These are phyloP conservation scores for Pythium phragmitis DNA, from an alignment of 352 stramenopile species.

Conservation along the genomic window DNA sequence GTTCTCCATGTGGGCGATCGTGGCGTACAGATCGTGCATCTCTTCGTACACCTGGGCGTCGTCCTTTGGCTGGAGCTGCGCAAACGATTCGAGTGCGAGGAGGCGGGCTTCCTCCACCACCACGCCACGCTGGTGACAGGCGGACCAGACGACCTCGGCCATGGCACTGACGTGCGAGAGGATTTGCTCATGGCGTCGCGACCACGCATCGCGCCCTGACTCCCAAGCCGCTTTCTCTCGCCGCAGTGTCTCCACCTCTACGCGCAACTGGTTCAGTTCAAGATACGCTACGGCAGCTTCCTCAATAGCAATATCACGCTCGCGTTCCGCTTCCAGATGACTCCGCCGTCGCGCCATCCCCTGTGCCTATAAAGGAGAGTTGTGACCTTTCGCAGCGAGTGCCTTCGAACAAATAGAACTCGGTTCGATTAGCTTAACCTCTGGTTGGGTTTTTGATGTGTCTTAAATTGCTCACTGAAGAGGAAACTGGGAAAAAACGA, in stretches of 20 bases:
- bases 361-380: background rate
- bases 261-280: constrained; percentile 11
- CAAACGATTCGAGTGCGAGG: constrained; percentile 25
- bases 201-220: constrained; percentile 5
- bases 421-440: no score
- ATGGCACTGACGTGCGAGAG: constrained; percentile 27
- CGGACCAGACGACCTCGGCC: constrained; percentile 26
- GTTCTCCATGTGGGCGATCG: constrained; percentile 24
- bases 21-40: constrained; percentile 32
- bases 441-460: no score
- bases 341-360: background rate
- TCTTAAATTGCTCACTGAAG: background rate
- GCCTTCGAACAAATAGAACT: background rate
- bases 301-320: constrained; percentile 37
- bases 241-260: constrained; percentile 14
- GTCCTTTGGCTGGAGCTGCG: constrained; percentile 16
- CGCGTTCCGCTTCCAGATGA: constrained; percentile 15
- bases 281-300: constrained; percentile 31
- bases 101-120: constrained; percentile 19
- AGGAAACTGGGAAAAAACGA: background rate
- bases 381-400: constrained; percentile 3
- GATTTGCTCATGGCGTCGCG: constrained; percentile 19
- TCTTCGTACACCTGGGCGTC: constrained; percentile 32
- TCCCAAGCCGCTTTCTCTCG: constrained; percentile 14
- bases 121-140: constrained; percentile 3